phyloP scores from a whole-genome alignment of 176 grass and related monocot species.

The Musa acuminata region DNA sequence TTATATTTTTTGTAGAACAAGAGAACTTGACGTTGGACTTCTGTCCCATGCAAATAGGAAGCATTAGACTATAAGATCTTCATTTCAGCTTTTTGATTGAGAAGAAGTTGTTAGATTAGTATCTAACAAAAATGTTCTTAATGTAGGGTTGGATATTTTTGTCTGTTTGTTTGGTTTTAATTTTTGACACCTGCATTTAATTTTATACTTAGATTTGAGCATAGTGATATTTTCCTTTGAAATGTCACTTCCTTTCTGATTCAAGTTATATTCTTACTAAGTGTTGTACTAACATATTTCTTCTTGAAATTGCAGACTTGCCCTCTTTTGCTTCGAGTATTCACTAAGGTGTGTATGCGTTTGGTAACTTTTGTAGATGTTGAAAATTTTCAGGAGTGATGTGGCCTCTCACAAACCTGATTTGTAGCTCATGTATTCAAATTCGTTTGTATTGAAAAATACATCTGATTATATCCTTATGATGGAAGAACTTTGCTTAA shows the following conservation, averaged over 20 bases:
- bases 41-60: no score
- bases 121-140: background rate
- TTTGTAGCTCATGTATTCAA: background rate
- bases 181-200: no score
- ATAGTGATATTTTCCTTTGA: background rate
- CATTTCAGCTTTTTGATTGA: no score
- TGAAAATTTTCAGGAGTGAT: background rate
- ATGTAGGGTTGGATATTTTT: background rate
- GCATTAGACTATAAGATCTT: no score
- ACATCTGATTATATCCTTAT: no score
- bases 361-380: background rate
- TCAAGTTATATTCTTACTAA: background rate
- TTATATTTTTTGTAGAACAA: no score
- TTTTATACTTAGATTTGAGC: no score
- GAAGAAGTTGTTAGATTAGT: background rate
- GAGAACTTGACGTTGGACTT: no score
- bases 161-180: no score
- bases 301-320: slow-evolving; percentile 61
- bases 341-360: slow-evolving; percentile 54
- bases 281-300: slow-evolving; percentile 4
- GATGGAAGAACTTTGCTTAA: background rate
- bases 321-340: slow-evolving; percentile 86
- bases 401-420: background rate
- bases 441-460: background rate
- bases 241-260: background rate